Evolutionary conservation across 164 flowering plant species (phyloP).

Genomic region (Taxillus chinensis): DNA sequence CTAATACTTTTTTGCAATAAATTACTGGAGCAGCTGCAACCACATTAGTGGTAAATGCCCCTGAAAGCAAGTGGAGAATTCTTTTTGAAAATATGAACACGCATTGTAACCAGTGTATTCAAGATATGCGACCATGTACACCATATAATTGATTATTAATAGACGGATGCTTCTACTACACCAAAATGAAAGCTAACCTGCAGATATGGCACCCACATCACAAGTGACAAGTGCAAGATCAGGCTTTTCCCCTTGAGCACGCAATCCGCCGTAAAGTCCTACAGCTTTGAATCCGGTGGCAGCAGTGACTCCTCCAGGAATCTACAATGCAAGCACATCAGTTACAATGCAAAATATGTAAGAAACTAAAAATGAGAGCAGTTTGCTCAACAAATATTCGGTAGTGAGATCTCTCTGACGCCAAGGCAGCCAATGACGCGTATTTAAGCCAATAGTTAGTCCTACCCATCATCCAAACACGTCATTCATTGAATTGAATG

Average conservation of each 20-base stretch:
- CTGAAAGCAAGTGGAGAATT: slow-evolving; percentile 24
- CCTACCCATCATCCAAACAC: too few species aligned
- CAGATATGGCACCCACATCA: slow-evolving; percentile 85
- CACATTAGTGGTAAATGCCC: slow-evolving; percentile 80
- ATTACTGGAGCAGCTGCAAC: slow-evolving; percentile 96
- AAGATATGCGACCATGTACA: background rate
- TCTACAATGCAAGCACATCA: slow-evolving; percentile 20
- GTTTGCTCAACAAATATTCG: too few species aligned
- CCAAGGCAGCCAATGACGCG: too few species aligned
- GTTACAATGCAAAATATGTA: background rate
- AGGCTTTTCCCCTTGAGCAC: slow-evolving; percentile 83
- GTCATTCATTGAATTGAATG: too few species aligned
- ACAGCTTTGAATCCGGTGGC: slow-evolving; percentile 93
- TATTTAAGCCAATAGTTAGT: too few species aligned
- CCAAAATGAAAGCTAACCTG: slow-evolving; percentile 40
- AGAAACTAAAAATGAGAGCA: too few species aligned
- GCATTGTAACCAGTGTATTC: too few species aligned
- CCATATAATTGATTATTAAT: background rate
- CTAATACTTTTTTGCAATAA: slow-evolving; percentile 53
- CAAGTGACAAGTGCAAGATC: slow-evolving; percentile 94
- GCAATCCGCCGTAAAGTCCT: slow-evolving; percentile 79
- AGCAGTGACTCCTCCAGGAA: slow-evolving; percentile 92
- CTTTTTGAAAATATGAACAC: too few species aligned
- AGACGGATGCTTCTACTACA: too few species aligned
- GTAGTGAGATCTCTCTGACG: too few species aligned